Base-by-base conservation (phyloP, 495 filamentous ascomycete species). In the Penicillium diatomitis region DNA sequence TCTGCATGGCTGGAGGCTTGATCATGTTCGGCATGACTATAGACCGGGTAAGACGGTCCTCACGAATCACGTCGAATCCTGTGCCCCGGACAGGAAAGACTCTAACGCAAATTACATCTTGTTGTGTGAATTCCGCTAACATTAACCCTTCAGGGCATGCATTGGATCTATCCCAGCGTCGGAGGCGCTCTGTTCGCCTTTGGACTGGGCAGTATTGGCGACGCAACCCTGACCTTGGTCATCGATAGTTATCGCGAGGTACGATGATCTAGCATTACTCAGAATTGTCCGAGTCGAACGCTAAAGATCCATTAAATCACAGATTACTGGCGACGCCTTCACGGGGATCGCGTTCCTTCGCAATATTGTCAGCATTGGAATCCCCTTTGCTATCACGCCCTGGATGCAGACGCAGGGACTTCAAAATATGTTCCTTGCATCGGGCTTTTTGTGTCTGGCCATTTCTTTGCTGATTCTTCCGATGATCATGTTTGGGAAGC, bases 281-380 rank as follows among this genome's bases (percentile, higher is more conserved):
- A 43, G 8, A 4, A 8, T 28, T 35, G 12, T 9, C 3, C 30
- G 8, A 5, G 2, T 11, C 4, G 4, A 1, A 5, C 20, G 12
- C 3, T 9, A n/a, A 46, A 50, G 8, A 3, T 44, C 0, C 5
- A 0, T 34, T 31, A 11, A 3, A n/a, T 32, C 6, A 29, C 44
- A 70, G 66, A 61, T 70, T 5, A 63, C 63, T 0, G 65, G 63
- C 11, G 66, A 70, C 32, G 64, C 66, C 4, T 66, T 70, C 40
- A 65, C 61, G 3, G 65, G 51, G 0, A 56, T 70, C 6, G 53
- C 65, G 10, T 70, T 70, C 38, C 29, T 68, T 9, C 65, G 65
- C 5, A 68, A 70, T 41, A 59, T 57, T 1, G 42, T 64, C 38
- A 60, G 56, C 36, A 66, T 66, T 30, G 65, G 61, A 0, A 58